phyloP scores from a whole-genome alignment of 257 asterid genomes.

The Petunia axillaris region DNA sequence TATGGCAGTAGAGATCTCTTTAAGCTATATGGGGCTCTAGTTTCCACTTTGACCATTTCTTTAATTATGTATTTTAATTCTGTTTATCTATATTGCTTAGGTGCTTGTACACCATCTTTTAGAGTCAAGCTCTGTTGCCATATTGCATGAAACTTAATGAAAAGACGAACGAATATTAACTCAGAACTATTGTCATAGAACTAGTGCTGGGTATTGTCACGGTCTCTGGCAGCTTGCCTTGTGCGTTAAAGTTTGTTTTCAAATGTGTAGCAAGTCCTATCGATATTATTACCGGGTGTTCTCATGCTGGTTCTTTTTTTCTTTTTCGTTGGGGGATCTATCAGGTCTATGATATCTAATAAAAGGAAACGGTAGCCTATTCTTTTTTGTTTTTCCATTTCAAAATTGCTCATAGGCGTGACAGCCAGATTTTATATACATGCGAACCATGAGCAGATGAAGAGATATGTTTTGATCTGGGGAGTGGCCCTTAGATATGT shows the following conservation, averaged over 20 bases:
- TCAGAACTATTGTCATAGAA: too few species aligned
- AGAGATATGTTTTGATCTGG: not conserved
- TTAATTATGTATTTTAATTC: not conserved
- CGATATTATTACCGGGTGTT: too few species aligned
- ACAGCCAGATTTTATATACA: constrained; percentile 4
- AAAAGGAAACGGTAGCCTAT: not conserved
- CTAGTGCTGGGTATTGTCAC: too few species aligned
- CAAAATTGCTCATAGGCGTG: not conserved
- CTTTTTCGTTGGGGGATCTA: not conserved
- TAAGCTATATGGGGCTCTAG: not conserved
- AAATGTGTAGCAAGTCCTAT: too few species aligned
- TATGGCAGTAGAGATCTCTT: not conserved
- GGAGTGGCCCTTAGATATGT: not conserved
- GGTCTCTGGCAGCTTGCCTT: too few species aligned
- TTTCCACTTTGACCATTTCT: not conserved
- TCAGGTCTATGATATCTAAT: not conserved
- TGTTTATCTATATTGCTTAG: not conserved
- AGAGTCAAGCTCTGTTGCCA: too few species aligned
- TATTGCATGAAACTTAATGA: too few species aligned
- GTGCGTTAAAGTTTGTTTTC: too few species aligned
- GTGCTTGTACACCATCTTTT: too few species aligned
- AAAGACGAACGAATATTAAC: too few species aligned
- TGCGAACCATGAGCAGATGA: not conserved
- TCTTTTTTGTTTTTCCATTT: not conserved
- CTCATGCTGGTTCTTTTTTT: too few species aligned